Evolutionary conservation across 2,329 filamentous ascomycete genomes (phyloP), one percentile per base, ranked within the genome.

Genomic region (Botrytis aclada): DNA sequence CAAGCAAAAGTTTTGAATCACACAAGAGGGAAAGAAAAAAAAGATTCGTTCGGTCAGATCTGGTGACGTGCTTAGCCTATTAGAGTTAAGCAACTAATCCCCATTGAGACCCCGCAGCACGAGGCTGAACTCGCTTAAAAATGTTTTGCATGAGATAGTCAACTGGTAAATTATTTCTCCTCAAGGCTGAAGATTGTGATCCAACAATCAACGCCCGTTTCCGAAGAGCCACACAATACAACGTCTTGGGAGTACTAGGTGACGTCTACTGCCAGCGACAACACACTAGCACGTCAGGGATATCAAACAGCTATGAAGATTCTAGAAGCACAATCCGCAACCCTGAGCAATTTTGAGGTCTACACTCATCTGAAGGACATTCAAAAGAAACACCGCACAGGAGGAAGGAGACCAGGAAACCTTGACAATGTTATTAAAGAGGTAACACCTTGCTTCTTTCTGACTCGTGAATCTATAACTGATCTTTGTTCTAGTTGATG

Each of bases 321-420:
- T 79, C 83, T 93, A 77, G 91, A 92, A 79, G 85, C 91, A 4
- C 90, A 93, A 80, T 88, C 88, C 43, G 90, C 90, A 8, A 86
- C 90, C 60, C 84, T 94, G 79, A 88, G 89, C 80, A 94, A 94
- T 81, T 91, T 88, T 76, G 92, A 94, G 84, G 91, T 94, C 75
- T 90, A 90, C 78, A 84, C 86, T 72, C 91, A 93, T 77, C 82
- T 94, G 56, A 82, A 83, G 9, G 86, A 90, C 64, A 87, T 89
- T 78, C 85, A 85, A 69, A 82, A 16, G 10, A 72, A 72, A 70
- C 63, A 56, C 32, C 54, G 71, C 25, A 70, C 43, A 14, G 69
- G 69, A 71, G 69, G 69, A 43, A 71, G 69, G 66, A 71, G 69
- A 62, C 69, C 72, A 37, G 74, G 69, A 67, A 77, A 75, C 66